phyloP scores from a whole-genome alignment of 129 eudicot species.

The Flaveria brownii region DNA sequence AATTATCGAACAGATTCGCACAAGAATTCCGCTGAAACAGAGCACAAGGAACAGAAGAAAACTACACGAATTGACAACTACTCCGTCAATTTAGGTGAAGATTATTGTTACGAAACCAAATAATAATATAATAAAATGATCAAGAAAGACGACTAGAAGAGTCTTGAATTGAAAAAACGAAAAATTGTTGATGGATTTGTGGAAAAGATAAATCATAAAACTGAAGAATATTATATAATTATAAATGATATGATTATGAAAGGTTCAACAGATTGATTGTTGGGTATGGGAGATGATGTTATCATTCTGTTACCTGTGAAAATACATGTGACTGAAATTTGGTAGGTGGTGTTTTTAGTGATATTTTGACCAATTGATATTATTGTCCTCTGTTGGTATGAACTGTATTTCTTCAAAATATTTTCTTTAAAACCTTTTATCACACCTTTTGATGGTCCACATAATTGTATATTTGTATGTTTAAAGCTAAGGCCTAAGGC shows the following conservation, averaged over 20 bases:
- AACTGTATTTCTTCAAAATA: constrained; percentile 17
- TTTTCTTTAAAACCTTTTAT: not conserved
- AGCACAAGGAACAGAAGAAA: constrained; percentile 14
- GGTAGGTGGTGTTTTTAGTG: not conserved
- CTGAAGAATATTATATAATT: not conserved
- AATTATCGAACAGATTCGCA: not conserved
- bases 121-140: not conserved
- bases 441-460: not conserved
- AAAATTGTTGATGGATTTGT: not conserved
- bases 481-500: too few relatives aligned
- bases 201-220: not conserved
- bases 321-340: constrained; percentile 29
- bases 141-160: not conserved
- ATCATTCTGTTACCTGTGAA: constrained; percentile 31
- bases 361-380: constrained; percentile 21
- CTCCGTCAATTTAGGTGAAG: constrained; percentile 35
- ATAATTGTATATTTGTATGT: not conserved
- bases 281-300: constrained; percentile 20
- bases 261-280: not conserved
- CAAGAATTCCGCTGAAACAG: not conserved
- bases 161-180: too few relatives aligned
- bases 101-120: not conserved
- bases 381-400: constrained; percentile 31
- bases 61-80: constrained; percentile 16
- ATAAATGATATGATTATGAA: not conserved